These are phyloP conservation scores for Teratosphaeria zuluensis DNA, from an alignment of 2,329 filamentous ascomycete species.

Conservation along the genomic window DNA sequence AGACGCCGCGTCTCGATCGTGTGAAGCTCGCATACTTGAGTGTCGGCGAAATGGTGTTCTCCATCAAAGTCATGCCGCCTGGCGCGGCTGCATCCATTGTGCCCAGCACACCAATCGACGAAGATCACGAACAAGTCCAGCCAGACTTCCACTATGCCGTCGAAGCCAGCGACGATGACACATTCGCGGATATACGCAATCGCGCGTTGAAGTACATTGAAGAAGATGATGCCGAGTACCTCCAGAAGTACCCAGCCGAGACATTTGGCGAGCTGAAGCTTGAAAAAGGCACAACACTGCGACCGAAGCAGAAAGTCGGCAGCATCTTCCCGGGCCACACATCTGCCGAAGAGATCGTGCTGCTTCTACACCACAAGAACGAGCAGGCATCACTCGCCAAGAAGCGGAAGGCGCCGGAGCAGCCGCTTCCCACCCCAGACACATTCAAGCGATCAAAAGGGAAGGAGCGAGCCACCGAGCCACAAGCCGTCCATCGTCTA, in stretches of 20 bases:
- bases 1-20: neutral
- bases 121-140: neutral
- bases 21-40: neutral
- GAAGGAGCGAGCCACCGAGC: neutral
- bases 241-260: neutral
- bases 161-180: neutral
- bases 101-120: neutral
- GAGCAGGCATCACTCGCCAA: neutral
- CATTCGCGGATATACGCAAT: neutral
- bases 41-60: neutral
- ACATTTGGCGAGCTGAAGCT: neutral
- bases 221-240: neutral
- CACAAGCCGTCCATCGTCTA: neutral
- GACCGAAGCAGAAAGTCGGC: neutral
- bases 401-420: neutral
- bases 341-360: neutral
- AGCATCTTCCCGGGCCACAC: neutral
- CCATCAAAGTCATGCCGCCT: neutral
- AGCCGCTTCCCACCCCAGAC: neutral
- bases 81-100: neutral
- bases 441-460: neutral
- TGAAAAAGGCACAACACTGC: neutral
- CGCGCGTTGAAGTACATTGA: neutral
- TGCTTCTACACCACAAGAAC: neutral
- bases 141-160: neutral